Evolutionary conservation across 2,329 filamentous ascomycete genomes (phyloP).

Genomic region (Malbranchea cinnamomea): DNA sequence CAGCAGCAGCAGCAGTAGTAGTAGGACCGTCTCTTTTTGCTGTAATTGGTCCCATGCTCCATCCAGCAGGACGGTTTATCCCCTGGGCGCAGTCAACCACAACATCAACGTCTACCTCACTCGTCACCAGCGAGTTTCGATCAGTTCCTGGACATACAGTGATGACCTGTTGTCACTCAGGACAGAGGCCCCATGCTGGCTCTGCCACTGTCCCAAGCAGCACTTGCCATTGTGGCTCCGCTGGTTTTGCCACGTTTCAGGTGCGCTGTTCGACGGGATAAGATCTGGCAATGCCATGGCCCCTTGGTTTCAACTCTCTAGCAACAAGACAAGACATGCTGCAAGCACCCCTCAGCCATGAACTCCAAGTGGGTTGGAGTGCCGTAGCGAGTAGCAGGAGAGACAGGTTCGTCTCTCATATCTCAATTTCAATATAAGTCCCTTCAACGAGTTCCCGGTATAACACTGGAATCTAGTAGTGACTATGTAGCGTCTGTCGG

Average conservation of each 20-base stretch:
- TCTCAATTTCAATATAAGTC: constrained; percentile 83
- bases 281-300: constrained; percentile 57
- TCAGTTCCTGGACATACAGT: constrained; percentile 48
- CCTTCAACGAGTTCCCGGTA: no score
- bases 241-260: background rate
- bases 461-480: constrained; percentile 90
- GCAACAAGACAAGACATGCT: constrained; percentile 88
- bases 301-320: constrained; percentile 69
- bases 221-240: constrained; percentile 13
- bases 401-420: constrained; percentile 88
- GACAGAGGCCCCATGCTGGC: constrained; percentile 21
- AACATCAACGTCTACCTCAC: constrained; percentile 66
- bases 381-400: constrained; percentile 82
- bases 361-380: constrained; percentile 86
- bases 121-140: constrained; percentile 63
- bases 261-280: constrained; percentile 56
- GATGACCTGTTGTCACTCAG: constrained; percentile 17
- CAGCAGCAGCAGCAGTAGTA: no score
- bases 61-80: constrained; percentile 77
- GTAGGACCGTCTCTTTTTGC: constrained; percentile 48
- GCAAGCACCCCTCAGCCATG: constrained; percentile 95
- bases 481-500: constrained; percentile 88
- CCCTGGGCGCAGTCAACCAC: constrained; percentile 86
- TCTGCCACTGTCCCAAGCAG: constrained; percentile 22
- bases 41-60: constrained; percentile 56